Base-by-base conservation (phyloP, 208 protist genomes). In the Trypanosoma scelopori region DNA sequence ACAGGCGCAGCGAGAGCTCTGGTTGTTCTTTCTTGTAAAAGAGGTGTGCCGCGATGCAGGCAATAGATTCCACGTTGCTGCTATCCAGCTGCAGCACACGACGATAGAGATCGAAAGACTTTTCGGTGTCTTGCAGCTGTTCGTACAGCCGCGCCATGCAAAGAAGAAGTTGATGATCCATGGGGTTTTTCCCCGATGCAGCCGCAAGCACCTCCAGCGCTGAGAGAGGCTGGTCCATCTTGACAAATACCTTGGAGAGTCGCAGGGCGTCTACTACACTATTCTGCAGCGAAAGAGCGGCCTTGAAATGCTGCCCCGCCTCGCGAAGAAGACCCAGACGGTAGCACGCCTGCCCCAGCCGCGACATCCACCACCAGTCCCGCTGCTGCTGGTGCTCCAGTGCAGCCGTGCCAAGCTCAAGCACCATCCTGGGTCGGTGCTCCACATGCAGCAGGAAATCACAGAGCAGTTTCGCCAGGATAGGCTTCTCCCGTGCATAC, bases 301-400 rank as follows among this genome's bases (percentile, higher is more conserved):
- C 75, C 87, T 83, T 95, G 60, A 97, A 85, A 58, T 95, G 81
- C 69, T 87, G 89, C 75, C 98, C 95, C 11, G 97, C 94, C 27
- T 99, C 97, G 0, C 94, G 90, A n/a, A 97, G 79, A 28, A 98
- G 80, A 7, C 97, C 95, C 6, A 99, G 79, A 69, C 96, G 87
- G 69, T 98, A 98, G 69, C 93, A 93, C 32, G 89, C 89, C 78
- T 97, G 97, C 15, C 91, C 96, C 28, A 98, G 78, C 3, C 94
- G 79, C 50, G 91, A 87, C 70, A 96, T 94, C 97, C 97, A 99
- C 92, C 93, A 99, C 96, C 96, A 98, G 74, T 98, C 94, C 37
- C 89, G 79, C 27, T 75, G 41, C 46, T 47, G 47, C 9, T 78
- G 23, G 13, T 58, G 55, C 41, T 75, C 77, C 49, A 93, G 57